Evolutionary conservation across 2,329 filamentous ascomycete species (phyloP).

Genomic region (Neoscytalidium dimidiatum): DNA sequence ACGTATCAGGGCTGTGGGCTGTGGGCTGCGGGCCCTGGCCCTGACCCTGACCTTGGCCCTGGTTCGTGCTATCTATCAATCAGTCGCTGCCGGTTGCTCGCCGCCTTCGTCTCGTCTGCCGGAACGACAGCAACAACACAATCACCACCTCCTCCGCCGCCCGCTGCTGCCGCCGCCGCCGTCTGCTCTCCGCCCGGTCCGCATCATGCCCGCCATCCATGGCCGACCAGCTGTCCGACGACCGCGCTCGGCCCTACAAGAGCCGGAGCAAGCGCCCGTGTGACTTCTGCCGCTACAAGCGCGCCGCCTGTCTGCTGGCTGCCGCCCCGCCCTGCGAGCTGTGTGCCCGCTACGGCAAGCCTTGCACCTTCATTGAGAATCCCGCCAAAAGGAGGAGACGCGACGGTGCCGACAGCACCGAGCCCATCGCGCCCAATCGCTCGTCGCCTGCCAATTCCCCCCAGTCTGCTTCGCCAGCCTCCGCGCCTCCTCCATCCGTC

Average conservation of each 20-base stretch:
- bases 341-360: conserved; percentile 44
- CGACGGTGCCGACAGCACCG: conserved; percentile 20
- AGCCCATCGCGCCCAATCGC: too few species aligned
- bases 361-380: conserved; percentile 49
- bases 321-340: conserved; percentile 45
- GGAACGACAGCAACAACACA: background rate
- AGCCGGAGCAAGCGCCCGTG: conserved; percentile 45
- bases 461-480: background rate
- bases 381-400: conserved; percentile 34
- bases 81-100: background rate
- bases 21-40: too few species aligned
- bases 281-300: conserved; percentile 49
- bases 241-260: conserved; percentile 30
- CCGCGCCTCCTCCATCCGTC: background rate
- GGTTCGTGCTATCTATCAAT: background rate
- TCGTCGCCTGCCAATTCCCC: too few species aligned
- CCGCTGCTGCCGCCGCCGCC: too few species aligned
- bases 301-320: conserved; percentile 49
- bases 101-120: background rate
- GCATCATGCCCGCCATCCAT: background rate
- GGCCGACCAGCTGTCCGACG: conserved; percentile 6
- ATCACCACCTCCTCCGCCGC: background rate
- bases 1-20: background rate
- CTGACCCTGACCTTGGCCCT: too few species aligned
- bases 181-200: background rate